phyloP scores from a whole-genome alignment of 495 filamentous ascomycete genomes.

The Podospora bellae-mahoneyi region DNA sequence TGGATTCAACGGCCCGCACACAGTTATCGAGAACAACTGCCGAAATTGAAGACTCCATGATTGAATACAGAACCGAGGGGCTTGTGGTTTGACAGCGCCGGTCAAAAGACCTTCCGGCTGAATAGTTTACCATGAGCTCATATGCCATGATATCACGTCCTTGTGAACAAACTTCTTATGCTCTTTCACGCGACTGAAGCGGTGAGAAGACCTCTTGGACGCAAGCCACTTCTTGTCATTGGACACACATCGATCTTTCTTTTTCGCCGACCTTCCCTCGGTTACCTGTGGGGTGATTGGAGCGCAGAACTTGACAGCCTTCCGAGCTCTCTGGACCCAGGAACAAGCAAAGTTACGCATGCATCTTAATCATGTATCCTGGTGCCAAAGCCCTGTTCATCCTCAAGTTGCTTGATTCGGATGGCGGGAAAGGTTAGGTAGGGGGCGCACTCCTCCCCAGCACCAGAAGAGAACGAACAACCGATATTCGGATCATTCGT shows the following conservation, averaged over 20 bases:
- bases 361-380: neutral
- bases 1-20: neutral
- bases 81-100: neutral
- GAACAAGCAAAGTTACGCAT: neutral
- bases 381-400: too few species aligned
- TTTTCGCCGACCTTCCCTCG: neutral
- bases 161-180: too few species aligned
- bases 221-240: neutral
- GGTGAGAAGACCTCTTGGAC: neutral
- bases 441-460: neutral
- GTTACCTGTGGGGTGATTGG: neutral
- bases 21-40: slow-evolving; percentile 6
- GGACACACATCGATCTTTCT: neutral
- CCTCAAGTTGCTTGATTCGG: too few species aligned
- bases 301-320: too few species aligned
- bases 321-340: too few species aligned
- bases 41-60: neutral
- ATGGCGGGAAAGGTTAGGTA: neutral
- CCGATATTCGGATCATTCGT: neutral
- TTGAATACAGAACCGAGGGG: neutral
- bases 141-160: too few species aligned
- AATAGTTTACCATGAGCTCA: neutral
- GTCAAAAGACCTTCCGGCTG: neutral
- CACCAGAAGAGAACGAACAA: neutral
- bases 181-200: neutral